These are phyloP conservation scores for Suillus weaverae DNA, from an alignment of 768 basidiomycete species.

Conservation along the genomic window DNA sequence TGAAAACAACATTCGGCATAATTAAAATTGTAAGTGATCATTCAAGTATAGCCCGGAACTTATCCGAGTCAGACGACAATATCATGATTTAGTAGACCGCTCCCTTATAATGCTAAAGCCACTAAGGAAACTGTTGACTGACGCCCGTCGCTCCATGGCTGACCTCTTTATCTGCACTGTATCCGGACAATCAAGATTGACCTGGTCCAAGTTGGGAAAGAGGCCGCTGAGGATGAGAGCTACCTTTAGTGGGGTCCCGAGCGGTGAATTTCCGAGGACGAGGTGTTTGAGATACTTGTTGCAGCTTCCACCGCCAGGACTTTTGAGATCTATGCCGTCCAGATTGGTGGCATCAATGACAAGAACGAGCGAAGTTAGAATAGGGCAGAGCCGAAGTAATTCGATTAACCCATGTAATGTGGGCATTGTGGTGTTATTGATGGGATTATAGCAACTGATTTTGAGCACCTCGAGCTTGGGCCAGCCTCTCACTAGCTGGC, in stretches of 20 bases:
- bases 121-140: background rate
- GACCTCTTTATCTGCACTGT: constrained; percentile 11
- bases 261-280: constrained; percentile 22
- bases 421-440: constrained; percentile 17
- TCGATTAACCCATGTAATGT: constrained; percentile 18
- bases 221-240: constrained; percentile 13
- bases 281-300: constrained; percentile 4
- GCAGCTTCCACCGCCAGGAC: background rate
- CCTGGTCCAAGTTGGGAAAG: constrained; percentile 21
- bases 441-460: constrained; percentile 19
- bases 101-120: background rate
- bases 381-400: constrained; percentile 16
- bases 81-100: background rate
- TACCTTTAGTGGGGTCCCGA: constrained; percentile 13
- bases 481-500: constrained; percentile 20
- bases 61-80: background rate
- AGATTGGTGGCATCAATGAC: constrained; percentile 21
- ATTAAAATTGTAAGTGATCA: background rate
- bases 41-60: background rate
- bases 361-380: constrained; percentile 19
- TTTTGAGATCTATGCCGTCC: background rate
- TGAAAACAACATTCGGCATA: background rate
- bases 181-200: constrained; percentile 22
- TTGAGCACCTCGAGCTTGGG: constrained; percentile 21
- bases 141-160: background rate